Conservation (phyloP, 108 stramenopile species). For the Epithemia pelagica region DNA sequence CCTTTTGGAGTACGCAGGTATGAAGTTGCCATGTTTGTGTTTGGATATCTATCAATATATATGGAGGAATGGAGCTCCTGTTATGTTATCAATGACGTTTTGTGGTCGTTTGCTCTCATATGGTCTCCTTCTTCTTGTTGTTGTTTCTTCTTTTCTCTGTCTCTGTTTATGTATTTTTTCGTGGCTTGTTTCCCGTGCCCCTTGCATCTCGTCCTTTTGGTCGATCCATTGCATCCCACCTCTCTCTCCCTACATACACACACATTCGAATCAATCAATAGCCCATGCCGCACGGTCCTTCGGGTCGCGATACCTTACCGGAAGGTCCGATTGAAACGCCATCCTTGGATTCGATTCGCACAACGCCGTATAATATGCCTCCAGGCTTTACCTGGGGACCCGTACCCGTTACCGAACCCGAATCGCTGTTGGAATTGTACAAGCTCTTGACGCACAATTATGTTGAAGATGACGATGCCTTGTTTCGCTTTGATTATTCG, state of each 20-base stretch:
- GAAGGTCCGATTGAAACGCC: constrained; percentile 84
- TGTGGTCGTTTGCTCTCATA: too few species aligned
- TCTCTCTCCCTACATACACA: too few species aligned
- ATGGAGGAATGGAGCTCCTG: too few species aligned
- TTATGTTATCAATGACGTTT: too few species aligned
- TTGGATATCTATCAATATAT: too few species aligned
- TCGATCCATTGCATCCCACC: too few species aligned
- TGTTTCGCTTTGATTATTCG: constrained; percentile 97
- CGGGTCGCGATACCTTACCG: constrained; percentile 23
- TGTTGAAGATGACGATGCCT: constrained; percentile 97
- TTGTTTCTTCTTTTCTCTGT: constrained; percentile 5
- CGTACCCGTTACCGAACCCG: constrained; percentile 69
- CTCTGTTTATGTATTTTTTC: neutral
- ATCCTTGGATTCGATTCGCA: constrained; percentile 56
- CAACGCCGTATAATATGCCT: constrained; percentile 95
- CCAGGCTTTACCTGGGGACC: constrained; percentile 91
- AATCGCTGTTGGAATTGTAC: constrained; percentile 84
- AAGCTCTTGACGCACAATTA: constrained; percentile 93
- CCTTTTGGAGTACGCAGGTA: constrained; percentile 98
- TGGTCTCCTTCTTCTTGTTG: neutral
- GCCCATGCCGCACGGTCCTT: constrained; percentile 37
- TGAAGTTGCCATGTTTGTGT: neutral
- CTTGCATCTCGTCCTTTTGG: neutral
- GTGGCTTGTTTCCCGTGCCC: neutral
- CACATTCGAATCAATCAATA: too few species aligned